Evolutionary conservation across 2,329 filamentous ascomycete species (phyloP).

Genomic region (Fusarium hainanense): DNA sequence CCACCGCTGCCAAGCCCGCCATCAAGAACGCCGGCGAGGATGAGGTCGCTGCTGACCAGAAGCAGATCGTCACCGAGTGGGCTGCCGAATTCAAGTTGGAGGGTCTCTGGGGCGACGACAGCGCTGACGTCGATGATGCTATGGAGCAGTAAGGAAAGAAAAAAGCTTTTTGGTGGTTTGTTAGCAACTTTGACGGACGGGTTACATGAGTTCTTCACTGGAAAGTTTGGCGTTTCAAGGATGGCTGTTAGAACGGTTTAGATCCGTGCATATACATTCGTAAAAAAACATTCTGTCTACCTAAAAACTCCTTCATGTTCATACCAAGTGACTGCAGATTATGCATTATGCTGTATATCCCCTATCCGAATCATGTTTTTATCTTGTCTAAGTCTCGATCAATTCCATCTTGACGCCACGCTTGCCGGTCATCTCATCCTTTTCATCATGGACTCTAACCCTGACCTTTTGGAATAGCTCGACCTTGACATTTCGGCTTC

Average conservation of each 20-base stretch:
- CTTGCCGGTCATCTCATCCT: conserved; percentile 97
- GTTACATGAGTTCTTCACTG: conserved; percentile 45
- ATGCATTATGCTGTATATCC: conserved; percentile 20
- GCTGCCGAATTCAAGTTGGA: conserved; percentile 95
- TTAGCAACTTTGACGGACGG: conserved; percentile 43
- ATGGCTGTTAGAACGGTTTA: conserved; percentile 48
- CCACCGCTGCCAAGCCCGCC: conserved; percentile 47
- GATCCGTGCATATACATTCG: conserved; percentile 46
- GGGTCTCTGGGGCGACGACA: conserved; percentile 81
- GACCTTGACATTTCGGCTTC: conserved; percentile 68
- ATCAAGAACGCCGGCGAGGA: conserved; percentile 56
- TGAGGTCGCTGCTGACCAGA: conserved; percentile 71
- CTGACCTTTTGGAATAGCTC: conserved; percentile 93
- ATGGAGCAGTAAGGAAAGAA: conserved; percentile 61
- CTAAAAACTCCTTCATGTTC: conserved; percentile 33
- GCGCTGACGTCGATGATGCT: conserved; percentile 53
- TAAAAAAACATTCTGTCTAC: conserved; percentile 43
- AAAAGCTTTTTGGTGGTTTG: conserved; percentile 17
- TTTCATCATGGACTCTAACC: conserved; percentile 90
- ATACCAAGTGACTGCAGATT: conserved; percentile 30
- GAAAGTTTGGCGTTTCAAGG: conserved; percentile 51
- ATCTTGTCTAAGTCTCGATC: conserved; percentile 51
- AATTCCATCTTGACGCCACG: conserved; percentile 84
- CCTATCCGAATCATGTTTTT: background rate
- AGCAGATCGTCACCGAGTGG: conserved; percentile 92